Evolutionary conservation across 345 rosid genomes (phyloP), one percentile per base, ranked within the genome.

Genomic region (Passiflora organensis): DNA sequence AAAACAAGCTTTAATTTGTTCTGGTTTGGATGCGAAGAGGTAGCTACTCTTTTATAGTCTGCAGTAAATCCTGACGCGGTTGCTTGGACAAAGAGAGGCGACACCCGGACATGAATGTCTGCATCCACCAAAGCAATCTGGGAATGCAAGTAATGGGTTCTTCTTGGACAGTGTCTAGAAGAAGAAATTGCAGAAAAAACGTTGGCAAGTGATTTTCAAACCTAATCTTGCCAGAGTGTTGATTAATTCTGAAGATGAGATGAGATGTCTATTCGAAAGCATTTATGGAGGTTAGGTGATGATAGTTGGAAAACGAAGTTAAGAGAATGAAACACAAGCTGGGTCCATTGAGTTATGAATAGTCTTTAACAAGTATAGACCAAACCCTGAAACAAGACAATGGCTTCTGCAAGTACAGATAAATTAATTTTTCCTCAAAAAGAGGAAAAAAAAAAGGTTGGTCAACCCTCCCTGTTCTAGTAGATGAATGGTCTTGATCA

Each of bases 401-500:
- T 19, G n/a, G n/a, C n/a, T n/a, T n/a, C n/a, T n/a, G n/a, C n/a
- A n/a, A 12, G 45, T 50, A 6, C 36, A 43, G 43, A 15, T n/a
- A n/a, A n/a, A 15, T 4, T 34, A 46, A 62, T 5, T 37, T 37
- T 37, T 37, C 13, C 8, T 6, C 12, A 37, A 37, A 41, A 5
- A 39, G 9, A 21, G 6, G 3, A 21, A 0, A 19, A 19, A 25
- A 16, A 17, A 5, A 19, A 43, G 19, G 20, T 22, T 21, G 59
- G 58, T 44, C 17, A 46, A 47, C 20, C 60, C 17, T 15, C 49
- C 11, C 19, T 13, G 32, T 45, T 1, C 13, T 24, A 14, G 61
- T 55, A 5, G 68, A 55, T 63, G 61, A 28, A 55, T 25, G 61
- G 61, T 48, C 68, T 14, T 8, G 34, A 28, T 28, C 8, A 28